These are phyloP conservation scores for Mycena pura DNA, from an alignment of 768 basidiomycete species.

Conservation along the genomic window DNA sequence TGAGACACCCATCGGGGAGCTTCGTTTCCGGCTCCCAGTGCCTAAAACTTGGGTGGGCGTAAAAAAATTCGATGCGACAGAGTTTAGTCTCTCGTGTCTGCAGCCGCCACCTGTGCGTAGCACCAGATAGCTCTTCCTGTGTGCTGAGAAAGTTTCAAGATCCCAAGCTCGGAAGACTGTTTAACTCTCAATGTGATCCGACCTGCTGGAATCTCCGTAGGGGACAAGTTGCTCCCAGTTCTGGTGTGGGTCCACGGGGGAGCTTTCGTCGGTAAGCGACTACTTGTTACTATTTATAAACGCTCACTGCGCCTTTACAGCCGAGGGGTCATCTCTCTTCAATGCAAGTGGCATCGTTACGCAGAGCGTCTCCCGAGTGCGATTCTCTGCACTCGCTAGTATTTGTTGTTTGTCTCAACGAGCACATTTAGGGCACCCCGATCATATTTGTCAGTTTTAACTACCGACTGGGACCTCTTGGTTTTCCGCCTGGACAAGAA, in stretches of 20 bases:
- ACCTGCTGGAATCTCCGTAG: constrained; percentile 36
- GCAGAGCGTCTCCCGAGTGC: constrained; percentile 11
- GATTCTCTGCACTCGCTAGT: neutral
- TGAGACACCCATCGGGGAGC: constrained; percentile 28
- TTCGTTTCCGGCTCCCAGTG: constrained; percentile 31
- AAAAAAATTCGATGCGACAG: constrained; percentile 22
- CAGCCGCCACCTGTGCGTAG: constrained; percentile 5
- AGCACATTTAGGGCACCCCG: constrained; percentile 30
- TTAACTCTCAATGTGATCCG: constrained; percentile 50
- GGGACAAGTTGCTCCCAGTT: neutral
- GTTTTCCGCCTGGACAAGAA: constrained; percentile 41
- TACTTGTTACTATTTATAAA: neutral
- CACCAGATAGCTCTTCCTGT: neutral
- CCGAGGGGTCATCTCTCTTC: constrained; percentile 31
- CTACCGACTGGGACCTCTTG: constrained; percentile 50
- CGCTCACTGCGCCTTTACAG: neutral
- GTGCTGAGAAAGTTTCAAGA: neutral
- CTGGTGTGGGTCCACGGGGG: constrained; percentile 40
- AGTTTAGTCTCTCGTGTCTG: constrained; percentile 25
- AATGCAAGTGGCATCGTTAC: constrained; percentile 28
- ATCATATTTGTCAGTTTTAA: constrained; percentile 50
- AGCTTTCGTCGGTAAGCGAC: constrained; percentile 29
- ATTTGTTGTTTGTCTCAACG: neutral
- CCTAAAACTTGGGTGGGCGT: constrained; percentile 17
- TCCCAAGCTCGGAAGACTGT: constrained; percentile 47